These are phyloP conservation scores for Neoboletus magnificus DNA, from an alignment of 768 basidiomycete species.

Conservation along the genomic window DNA sequence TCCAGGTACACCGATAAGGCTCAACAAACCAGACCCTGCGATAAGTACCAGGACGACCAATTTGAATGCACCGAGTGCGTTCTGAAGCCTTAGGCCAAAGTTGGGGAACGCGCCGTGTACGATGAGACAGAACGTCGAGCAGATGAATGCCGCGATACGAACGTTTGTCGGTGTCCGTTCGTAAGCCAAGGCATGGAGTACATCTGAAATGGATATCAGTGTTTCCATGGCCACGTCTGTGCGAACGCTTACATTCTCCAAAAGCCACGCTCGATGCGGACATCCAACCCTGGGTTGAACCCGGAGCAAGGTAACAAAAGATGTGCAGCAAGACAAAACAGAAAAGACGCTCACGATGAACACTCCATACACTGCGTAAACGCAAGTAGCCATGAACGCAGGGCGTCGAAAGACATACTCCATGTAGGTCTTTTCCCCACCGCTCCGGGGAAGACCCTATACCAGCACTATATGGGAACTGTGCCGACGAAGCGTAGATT, in stretches of 20 bases:
- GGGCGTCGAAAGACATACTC: conserved; percentile 68
- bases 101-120: conserved; percentile 53
- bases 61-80: conserved; percentile 60
- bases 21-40: conserved; percentile 51
- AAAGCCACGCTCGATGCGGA: conserved; percentile 63
- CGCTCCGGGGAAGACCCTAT: conserved; percentile 65
- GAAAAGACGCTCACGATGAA: conserved; percentile 45
- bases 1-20: conserved; percentile 46
- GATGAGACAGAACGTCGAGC: conserved; percentile 53
- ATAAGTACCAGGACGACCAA: conserved; percentile 52
- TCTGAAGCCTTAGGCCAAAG: conserved; percentile 61
- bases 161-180: conserved; percentile 44
- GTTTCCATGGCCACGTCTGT: neutral
- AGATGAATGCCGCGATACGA: conserved; percentile 52
- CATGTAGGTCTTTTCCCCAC: conserved; percentile 75
- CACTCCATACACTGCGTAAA: conserved; percentile 54
- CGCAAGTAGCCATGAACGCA: conserved; percentile 57
- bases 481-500: neutral
- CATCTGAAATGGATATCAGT: conserved; percentile 41
- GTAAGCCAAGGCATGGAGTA: conserved; percentile 50
- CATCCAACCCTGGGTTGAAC: conserved; percentile 46
- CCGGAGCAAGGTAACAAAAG: neutral
- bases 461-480: neutral
- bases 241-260: conserved; percentile 58
- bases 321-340: neutral